Percentiles rank a stretch among this genome's conserved stretches.
These are phyloP conservation scores for Fusarium fujikuroi DNA, from an alignment of 2,329 filamentous ascomycete species.

Conservation along the genomic window DNA sequence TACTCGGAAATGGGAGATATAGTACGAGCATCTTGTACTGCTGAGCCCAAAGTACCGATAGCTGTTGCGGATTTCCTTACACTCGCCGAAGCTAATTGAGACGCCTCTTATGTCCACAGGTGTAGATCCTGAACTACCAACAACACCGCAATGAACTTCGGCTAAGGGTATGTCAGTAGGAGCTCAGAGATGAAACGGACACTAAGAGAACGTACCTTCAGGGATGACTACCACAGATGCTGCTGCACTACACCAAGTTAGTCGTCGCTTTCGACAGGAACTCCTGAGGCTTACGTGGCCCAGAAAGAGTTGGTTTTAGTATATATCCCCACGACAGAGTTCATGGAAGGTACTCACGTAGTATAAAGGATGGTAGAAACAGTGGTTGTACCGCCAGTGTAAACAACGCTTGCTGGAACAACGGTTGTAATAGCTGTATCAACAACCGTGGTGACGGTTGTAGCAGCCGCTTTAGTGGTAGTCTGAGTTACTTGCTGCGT, in stretches of 20 bases:
- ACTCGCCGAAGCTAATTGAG: neutral
- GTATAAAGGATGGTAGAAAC: neutral
- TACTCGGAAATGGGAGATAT: neutral
- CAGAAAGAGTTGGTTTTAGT: neutral
- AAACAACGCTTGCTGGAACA: neutral
- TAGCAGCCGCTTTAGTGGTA: neutral
- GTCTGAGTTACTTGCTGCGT: neutral
- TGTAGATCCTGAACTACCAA: neutral
- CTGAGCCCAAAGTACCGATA: neutral
- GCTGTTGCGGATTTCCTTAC: neutral
- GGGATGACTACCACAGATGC: neutral
- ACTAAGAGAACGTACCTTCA: neutral
- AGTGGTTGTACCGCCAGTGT: neutral
- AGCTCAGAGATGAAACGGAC: neutral
- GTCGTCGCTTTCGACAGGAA: neutral
- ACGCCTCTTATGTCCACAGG: neutral
- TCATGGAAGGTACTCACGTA: neutral
- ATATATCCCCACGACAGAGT: accelerated
- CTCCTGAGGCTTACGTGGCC: neutral
- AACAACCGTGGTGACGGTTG: neutral
- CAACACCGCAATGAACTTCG: neutral
- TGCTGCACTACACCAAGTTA: neutral
- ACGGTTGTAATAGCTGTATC: neutral
- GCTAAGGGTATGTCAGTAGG: neutral
- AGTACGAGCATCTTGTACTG: neutral